Conservation (phyloP, 768 basidiomycete species). For the Trametes cingulata region DNA sequence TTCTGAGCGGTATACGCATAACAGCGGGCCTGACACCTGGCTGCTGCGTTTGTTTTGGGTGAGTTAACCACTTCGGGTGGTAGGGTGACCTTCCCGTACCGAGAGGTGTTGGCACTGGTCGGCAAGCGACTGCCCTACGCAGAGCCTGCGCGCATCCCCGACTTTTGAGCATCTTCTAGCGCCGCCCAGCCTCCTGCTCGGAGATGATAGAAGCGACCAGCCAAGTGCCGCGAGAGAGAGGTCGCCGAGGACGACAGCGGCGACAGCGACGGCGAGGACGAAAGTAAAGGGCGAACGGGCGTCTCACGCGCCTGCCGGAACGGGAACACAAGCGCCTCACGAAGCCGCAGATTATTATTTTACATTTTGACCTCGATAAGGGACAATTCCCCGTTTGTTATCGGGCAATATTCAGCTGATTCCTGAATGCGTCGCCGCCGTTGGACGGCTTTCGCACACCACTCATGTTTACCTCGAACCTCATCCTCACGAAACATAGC, state of each 20-base stretch:
- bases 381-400: no score
- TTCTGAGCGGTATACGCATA: background rate
- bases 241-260: background rate
- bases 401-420: no score
- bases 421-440: no score
- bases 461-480: no score
- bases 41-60: background rate
- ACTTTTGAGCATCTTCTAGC: conserved; percentile 14
- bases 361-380: no score
- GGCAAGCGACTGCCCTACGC: conserved; percentile 13
- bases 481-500: background rate
- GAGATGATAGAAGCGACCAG: background rate
- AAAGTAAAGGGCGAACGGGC: conserved; percentile 1
- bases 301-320: background rate
- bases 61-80: background rate
- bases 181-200: background rate
- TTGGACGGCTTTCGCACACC: no score
- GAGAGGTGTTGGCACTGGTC: conserved; percentile 12
- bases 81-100: conserved; percentile 1
- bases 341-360: no score
- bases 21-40: conserved; percentile 1
- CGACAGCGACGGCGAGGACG: conserved; percentile 10
- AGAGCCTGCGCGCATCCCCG: conserved; percentile 18
- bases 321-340: background rate
- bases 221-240: background rate